A percentile compares a stretch with the other conserved stretches of the same genome.
These are phyloP conservation scores for Verticillium tricorpus DNA, from an alignment of 2,329 filamentous ascomycete species.

Conservation along the genomic window DNA sequence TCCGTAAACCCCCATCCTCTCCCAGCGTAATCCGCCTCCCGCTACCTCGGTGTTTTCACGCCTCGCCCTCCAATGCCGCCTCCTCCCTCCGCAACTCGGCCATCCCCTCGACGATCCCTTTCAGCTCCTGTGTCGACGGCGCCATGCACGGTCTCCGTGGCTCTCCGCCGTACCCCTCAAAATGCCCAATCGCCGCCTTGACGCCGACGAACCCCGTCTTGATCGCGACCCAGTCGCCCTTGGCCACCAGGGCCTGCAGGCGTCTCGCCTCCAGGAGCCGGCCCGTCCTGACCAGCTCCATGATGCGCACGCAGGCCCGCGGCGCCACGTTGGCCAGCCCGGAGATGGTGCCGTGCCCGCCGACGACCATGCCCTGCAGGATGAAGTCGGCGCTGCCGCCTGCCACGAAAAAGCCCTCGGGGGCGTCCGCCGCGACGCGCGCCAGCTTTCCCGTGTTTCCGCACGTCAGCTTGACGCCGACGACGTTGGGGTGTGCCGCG, in stretches of 20 bases:
- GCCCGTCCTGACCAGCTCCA: constrained; percentile 57
- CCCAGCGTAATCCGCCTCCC: not conserved
- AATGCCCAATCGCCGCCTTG: constrained; percentile 39
- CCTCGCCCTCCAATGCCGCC: constrained; percentile 20
- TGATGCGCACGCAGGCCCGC: constrained; percentile 56
- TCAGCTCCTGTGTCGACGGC: constrained; percentile 26
- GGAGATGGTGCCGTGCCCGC: constrained; percentile 67
- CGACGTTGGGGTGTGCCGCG: constrained; percentile 51
- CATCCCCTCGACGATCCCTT: constrained; percentile 30
- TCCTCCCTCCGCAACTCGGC: constrained; percentile 27
- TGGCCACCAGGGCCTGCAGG: constrained; percentile 40
- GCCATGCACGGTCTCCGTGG: constrained; percentile 33
- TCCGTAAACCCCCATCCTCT: not conserved
- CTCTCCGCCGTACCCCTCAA: constrained; percentile 32
- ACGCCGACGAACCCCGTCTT: constrained; percentile 44
- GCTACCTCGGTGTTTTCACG: not conserved
- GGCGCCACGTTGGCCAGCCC: constrained; percentile 69
- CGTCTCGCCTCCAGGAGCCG: constrained; percentile 49
- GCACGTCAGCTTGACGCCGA: constrained; percentile 59
- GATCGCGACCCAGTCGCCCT: constrained; percentile 41
- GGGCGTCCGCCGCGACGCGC: constrained; percentile 40
- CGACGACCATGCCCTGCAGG: constrained; percentile 64
- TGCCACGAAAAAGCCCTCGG: constrained; percentile 56
- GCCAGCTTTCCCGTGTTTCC: constrained; percentile 63
- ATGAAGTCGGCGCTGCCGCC: constrained; percentile 73